These are phyloP conservation scores for Polygonum maritimum DNA, from an alignment of 148 eudicot species.

Conservation along the genomic window DNA sequence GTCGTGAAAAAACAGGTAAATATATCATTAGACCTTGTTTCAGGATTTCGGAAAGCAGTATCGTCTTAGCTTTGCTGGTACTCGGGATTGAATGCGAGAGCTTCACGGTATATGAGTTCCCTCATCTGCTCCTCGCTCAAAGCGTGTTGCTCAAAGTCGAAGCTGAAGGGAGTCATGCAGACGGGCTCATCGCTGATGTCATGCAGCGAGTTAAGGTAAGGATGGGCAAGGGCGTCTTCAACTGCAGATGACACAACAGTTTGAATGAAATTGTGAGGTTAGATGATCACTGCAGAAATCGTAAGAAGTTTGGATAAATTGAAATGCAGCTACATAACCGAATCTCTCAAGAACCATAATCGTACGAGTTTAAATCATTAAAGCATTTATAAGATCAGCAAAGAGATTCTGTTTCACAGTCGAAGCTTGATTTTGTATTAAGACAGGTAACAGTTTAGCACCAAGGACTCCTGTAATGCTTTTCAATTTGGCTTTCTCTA, in stretches of 20 bases:
- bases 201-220: slow-evolving; percentile 66
- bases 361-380: not conserved
- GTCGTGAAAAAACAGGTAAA: slow-evolving; percentile 15
- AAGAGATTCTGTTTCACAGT: not conserved
- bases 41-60: not conserved
- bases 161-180: slow-evolving; percentile 68
- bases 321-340: not conserved
- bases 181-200: slow-evolving; percentile 82
- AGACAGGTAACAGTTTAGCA: not conserved
- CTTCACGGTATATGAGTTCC: slow-evolving; percentile 82
- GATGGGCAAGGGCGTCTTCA: slow-evolving; percentile 91
- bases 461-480: not conserved
- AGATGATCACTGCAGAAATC: not conserved
- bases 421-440: not conserved
- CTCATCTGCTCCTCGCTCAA: slow-evolving; percentile 87
- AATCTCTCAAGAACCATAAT: not conserved
- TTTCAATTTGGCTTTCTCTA: not conserved
- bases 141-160: slow-evolving; percentile 88
- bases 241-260: slow-evolving; percentile 32
- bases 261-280: not conserved
- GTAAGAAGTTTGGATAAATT: not conserved
- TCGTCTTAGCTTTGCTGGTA: slow-evolving; percentile 25
- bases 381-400: not conserved
- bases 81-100: slow-evolving; percentile 88
- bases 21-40: not conserved